These are phyloP conservation scores for Saxophila tyrrhenica DNA, from an alignment of 495 filamentous ascomycete species.

Conservation along the genomic window DNA sequence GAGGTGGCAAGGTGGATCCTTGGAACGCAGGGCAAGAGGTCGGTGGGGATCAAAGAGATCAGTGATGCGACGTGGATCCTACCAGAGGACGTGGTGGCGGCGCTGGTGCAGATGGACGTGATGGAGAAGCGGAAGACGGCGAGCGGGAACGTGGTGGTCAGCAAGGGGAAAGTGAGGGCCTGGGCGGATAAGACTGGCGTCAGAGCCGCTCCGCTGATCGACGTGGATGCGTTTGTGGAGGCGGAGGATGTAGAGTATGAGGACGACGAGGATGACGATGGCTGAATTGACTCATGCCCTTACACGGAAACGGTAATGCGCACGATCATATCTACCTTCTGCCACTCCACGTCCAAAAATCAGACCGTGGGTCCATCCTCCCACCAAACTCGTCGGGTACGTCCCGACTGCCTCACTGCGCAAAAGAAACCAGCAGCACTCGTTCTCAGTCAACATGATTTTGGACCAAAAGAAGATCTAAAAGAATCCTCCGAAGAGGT, in stretches of 20 bases:
- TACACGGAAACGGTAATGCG: too few relatives aligned
- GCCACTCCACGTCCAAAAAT: too few relatives aligned
- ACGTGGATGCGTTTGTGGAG: slow-evolving; percentile 43
- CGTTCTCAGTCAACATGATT: too few relatives aligned
- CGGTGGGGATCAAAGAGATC: slow-evolving; percentile 45
- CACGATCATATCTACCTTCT: too few relatives aligned
- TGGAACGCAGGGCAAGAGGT: slow-evolving; percentile 28
- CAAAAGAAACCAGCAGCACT: too few relatives aligned
- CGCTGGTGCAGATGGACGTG: slow-evolving; percentile 66
- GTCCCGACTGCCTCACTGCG: too few relatives aligned
- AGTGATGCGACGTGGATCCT: slow-evolving; percentile 63
- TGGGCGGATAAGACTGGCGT: slow-evolving; percentile 43
- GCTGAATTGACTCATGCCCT: too few relatives aligned
- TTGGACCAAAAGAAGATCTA: too few relatives aligned
- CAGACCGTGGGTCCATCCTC: too few relatives aligned
- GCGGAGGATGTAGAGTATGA: slow-evolving; percentile 15
- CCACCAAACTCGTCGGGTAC: too few relatives aligned
- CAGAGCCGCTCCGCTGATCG: slow-evolving; percentile 39
- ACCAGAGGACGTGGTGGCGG: slow-evolving; percentile 68
- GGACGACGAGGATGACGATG: slow-evolving; percentile 12
- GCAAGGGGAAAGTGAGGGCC: slow-evolving; percentile 41
- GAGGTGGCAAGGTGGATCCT: slow-evolving; percentile 61
- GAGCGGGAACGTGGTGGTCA: slow-evolving; percentile 39
- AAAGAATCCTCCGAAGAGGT: too few relatives aligned
- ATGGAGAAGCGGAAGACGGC: slow-evolving; percentile 37